These are phyloP conservation scores for Apiospora malaysiana DNA, from an alignment of 2,329 filamentous ascomycete species.

Conservation along the genomic window DNA sequence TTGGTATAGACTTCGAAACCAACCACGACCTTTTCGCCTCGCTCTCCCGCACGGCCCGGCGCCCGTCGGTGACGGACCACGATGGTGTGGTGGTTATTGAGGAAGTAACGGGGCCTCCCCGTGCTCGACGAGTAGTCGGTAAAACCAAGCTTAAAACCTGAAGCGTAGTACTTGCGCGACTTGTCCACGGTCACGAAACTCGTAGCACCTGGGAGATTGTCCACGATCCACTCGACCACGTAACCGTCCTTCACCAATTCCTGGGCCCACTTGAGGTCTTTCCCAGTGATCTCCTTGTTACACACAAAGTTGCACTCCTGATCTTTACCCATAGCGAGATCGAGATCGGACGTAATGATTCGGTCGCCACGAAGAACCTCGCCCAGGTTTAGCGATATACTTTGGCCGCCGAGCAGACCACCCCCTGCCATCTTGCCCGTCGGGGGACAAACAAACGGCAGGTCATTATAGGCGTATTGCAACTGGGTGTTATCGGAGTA, in stretches of 20 bases:
- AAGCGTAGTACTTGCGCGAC: conserved; percentile 84
- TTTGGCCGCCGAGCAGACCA: conserved; percentile 76
- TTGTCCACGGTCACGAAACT: conserved; percentile 89
- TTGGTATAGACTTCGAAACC: conserved; percentile 92
- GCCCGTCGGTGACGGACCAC: conserved; percentile 80
- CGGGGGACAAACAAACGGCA: conserved; percentile 85
- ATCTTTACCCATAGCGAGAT: conserved; percentile 78
- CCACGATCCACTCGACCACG: conserved; percentile 91
- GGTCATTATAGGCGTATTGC: conserved; percentile 90
- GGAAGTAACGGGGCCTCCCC: conserved; percentile 69
- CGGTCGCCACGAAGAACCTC: conserved; percentile 88
- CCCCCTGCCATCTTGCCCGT: conserved; percentile 71
- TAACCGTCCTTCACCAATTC: conserved; percentile 80
- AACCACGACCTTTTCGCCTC: conserved; percentile 79
- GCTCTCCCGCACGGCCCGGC: conserved; percentile 69
- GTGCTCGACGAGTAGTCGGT: conserved; percentile 67
- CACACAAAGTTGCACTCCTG: conserved; percentile 76
- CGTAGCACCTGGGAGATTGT: conserved; percentile 87
- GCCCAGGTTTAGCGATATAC: conserved; percentile 81
- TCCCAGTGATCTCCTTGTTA: conserved; percentile 67
- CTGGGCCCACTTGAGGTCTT: conserved; percentile 70
- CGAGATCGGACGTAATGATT: conserved; percentile 84
- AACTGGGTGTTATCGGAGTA: conserved; percentile 89
- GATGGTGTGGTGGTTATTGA: conserved; percentile 89
- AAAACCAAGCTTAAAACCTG: conserved; percentile 88